Evolutionary conservation across 1,284 basidiomycete species (phyloP).

Genomic region (Psilocybe mexicana): DNA sequence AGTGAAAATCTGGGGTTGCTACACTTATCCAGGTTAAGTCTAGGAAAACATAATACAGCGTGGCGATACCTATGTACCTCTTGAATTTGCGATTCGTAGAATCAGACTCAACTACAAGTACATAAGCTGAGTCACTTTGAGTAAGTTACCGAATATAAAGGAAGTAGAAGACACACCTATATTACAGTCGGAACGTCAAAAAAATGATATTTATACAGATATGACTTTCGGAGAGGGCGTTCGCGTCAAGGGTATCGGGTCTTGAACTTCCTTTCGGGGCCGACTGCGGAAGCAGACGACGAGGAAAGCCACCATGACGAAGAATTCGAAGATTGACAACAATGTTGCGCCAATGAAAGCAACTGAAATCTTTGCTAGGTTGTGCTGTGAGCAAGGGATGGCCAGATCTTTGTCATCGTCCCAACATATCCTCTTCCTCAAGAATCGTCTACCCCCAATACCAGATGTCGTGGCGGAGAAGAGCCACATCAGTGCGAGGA

Average conservation of each 20-base stretch:
- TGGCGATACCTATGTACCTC: too few relatives aligned
- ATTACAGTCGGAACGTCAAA: too few relatives aligned
- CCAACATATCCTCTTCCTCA: not conserved
- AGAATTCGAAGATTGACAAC: conserved; percentile 4
- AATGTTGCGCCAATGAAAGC: conserved; percentile 6
- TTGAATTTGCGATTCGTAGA: too few relatives aligned
- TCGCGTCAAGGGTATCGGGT: not conserved
- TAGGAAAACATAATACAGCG: too few relatives aligned
- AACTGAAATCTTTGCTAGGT: not conserved
- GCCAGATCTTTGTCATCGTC: not conserved
- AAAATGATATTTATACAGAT: conserved; percentile 2
- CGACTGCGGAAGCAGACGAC: conserved; percentile 5
- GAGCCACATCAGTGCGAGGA: conserved; percentile 9
- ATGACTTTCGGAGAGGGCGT: conserved; percentile 5
- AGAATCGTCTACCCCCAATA: not conserved
- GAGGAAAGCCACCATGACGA: not conserved
- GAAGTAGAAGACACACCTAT: too few relatives aligned
- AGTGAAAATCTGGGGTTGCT: too few relatives aligned
- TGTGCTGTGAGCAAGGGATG: not conserved
- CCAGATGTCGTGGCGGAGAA: conserved; percentile 9
- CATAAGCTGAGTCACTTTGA: too few relatives aligned
- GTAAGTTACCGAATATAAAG: too few relatives aligned
- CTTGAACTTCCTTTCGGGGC: conserved; percentile 1
- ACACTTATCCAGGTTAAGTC: too few relatives aligned
- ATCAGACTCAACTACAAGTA: too few relatives aligned